Conservation (phyloP, 331 rosid species). For the Quercus lobata region DNA sequence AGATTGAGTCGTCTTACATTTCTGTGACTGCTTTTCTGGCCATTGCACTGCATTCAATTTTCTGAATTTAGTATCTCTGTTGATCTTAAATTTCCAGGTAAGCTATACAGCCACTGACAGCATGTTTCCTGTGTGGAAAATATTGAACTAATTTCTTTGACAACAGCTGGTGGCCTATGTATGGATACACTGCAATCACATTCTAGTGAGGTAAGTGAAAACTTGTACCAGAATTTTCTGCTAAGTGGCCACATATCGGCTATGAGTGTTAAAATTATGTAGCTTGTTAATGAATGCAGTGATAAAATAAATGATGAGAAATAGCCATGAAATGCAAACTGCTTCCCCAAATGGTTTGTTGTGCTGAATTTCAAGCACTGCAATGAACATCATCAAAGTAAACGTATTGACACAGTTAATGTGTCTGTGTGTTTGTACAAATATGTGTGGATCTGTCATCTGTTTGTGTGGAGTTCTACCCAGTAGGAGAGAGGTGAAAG, state of each 20-base stretch:
- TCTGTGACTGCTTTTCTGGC: background rate
- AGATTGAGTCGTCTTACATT: background rate
- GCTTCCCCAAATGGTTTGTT: background rate
- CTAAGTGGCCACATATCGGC: background rate
- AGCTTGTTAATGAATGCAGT: background rate
- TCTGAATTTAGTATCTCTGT: too few species aligned
- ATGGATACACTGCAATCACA: constrained; percentile 74
- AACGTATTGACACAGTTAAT: background rate
- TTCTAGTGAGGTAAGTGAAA: constrained; percentile 63
- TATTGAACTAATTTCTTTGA: constrained; percentile 76
- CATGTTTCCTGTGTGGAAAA: constrained; percentile 70
- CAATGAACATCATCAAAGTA: background rate
- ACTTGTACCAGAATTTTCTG: background rate
- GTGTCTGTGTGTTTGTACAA: background rate
- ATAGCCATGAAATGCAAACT: background rate
- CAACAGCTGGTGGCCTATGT: constrained; percentile 44
- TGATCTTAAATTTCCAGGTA: constrained; percentile 40
- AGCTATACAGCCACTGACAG: constrained; percentile 68
- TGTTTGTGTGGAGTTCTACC: background rate
- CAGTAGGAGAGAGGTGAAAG: background rate
- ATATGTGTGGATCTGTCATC: too few species aligned
- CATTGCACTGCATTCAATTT: too few species aligned
- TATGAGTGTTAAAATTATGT: background rate
- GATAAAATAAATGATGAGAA: background rate
- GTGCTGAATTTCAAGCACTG: background rate